Evolutionary conservation across 805 yeast species (phyloP), one percentile per base, ranked within the genome.

Genomic region (Metahyphopichia silvanorum): DNA sequence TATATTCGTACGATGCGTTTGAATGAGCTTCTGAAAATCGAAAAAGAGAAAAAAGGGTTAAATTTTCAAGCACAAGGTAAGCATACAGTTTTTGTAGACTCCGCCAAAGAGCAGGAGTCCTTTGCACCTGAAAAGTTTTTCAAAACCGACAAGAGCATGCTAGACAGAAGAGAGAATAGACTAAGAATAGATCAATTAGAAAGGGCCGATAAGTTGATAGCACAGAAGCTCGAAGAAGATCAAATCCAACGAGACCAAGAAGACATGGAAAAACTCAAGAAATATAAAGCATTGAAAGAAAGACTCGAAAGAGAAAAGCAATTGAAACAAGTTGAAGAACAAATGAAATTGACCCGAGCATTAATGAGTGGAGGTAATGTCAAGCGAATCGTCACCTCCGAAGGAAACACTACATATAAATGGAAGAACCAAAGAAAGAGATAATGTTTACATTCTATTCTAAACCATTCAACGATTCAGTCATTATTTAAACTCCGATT

Each of bases 291-390:
- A 25, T 63, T 86, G 33, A 75, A 84, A 51, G 71, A 69, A 37
- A 76, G 88, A 37, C 55, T 86, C 48, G 80, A 82, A 43, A 75
- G 95, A 46, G 85, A 79, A 40, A 61, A 69, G 33, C 77, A 88
- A 57, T 69, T 91, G 43, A 66, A 68, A 31, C 72, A 72, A 31
- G 84, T 91, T 12, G 82, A 86, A 49, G 71, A 70, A 25, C 76
- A 79, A 48, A 78, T 89, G 78, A 85, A 83, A 35, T 47, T 76
- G 35, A 94, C 88, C 48, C 77, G 84, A 40, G 95, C 89, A 51
- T 71, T 88, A 34, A 87, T 91, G 95, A 86, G 86, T 56, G 83
- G 80, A 44, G 98, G 98, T 1, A 77, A 79, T 39, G 86, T 85
- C 63, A 84, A 82, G 72, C 88, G 88, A 65, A 56, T 82, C 4